Conservation (phyloP, 179 eudicot species). For the Vitellaria paradoxa region DNA sequence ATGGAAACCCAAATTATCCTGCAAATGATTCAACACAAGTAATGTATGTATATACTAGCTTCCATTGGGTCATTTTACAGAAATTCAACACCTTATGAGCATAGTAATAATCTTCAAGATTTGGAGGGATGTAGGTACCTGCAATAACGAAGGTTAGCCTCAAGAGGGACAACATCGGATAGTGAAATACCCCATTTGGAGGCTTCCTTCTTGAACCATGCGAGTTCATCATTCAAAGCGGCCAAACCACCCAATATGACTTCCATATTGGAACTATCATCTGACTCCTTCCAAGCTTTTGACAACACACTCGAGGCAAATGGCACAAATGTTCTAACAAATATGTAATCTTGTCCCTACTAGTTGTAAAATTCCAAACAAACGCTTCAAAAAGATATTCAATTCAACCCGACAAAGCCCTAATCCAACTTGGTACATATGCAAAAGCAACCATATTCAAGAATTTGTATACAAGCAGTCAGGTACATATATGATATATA, state of each 20-base stretch:
- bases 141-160: slow-evolving; percentile 64
- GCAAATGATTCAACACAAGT: not conserved
- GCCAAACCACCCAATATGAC: slow-evolving; percentile 78
- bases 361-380: slow-evolving; percentile 1
- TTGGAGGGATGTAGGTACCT: slow-evolving; percentile 34
- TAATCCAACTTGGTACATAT: not conserved
- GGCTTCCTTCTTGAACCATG: slow-evolving; percentile 90
- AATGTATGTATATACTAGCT: not conserved
- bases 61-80: too few relatives aligned
- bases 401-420: not conserved
- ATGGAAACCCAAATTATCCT: too few relatives aligned
- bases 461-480: too few relatives aligned
- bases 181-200: slow-evolving; percentile 62
- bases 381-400: not conserved
- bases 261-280: slow-evolving; percentile 62
- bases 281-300: slow-evolving; percentile 72
- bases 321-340: slow-evolving; percentile 72
- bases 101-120: not conserved
- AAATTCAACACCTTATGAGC: not conserved
- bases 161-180: slow-evolving; percentile 43
- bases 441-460: not conserved
- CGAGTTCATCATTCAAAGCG: slow-evolving; percentile 73
- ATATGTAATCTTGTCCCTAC: slow-evolving; percentile 89
- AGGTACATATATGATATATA: too few relatives aligned
- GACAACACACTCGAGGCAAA: slow-evolving; percentile 67